Evolutionary conservation across 2,329 filamentous ascomycete species (phyloP), one percentile per base, ranked within the genome.

Genomic region (Uncinocarpus reesii): DNA sequence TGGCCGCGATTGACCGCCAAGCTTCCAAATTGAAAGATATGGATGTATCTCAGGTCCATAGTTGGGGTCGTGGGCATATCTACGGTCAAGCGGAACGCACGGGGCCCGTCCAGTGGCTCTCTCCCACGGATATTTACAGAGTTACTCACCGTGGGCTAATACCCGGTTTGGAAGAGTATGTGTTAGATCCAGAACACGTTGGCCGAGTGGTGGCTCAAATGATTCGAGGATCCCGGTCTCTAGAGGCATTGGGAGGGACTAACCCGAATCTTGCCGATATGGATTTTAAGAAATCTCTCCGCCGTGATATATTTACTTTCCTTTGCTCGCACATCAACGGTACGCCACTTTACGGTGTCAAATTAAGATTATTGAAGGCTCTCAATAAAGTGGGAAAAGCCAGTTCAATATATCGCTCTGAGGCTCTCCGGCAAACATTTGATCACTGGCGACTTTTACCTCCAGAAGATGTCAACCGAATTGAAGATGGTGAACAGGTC

Each of bases 161-260:
- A 16, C 86, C 86, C 0, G 78, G 76, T 1, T 68, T 95, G 7
- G 89, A 95, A 65, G 92, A 95, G 65, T 93, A 83, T 58, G 75
- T 90, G 2, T 77, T 95, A 55, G 88, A 96, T 60, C 70, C 79
- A 3, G 77, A 76, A 23, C 81, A 92, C 52, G 73, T 95, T 37
- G 70, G 75, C 21, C 77, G 77, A 16, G 75, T 81, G 2, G 63
- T 95, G 4, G 73, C 77, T 51, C 73, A 71, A 26, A 67, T 74
- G 0, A 62, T 92, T 8, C 79, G 81, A 55, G 77, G 77, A 46
- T 55, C 59, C 21, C 63, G 31, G 54, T 15, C 35, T 13, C 35
- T 41, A 16, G 34, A 28, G 3, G 55, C 53, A 49, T 38, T 45
- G 26, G 57, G 63, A 18, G 58, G 62, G 15, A 61, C 65, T 16